Percentiles rank a stretch among this genome's conserved stretches.
Conservation (phyloP, 176 grass and related monocot species). For the Avena sativa region DNA sequence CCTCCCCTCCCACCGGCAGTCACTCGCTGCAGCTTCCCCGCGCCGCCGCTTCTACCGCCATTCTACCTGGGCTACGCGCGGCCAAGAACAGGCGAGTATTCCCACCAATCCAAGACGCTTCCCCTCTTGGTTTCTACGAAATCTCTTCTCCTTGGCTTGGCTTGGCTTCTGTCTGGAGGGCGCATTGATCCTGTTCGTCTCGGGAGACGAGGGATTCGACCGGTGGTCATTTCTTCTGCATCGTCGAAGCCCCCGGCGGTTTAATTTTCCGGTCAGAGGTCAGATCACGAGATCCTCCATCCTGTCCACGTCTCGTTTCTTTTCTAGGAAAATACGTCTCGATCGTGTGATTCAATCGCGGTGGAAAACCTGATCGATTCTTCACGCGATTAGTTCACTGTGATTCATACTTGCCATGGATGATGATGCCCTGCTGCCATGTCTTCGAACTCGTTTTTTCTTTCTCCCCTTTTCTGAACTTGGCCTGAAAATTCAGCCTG, state of each 20-base stretch:
- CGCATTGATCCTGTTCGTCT: background rate
- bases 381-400: background rate
- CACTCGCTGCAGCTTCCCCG: background rate
- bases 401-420: background rate
- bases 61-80: background rate
- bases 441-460: background rate
- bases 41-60: background rate
- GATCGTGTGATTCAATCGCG: background rate
- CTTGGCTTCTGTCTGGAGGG: background rate
- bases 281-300: background rate
- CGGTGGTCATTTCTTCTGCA: background rate
- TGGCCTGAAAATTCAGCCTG: background rate
- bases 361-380: background rate
- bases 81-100: slow-evolving; percentile 17
- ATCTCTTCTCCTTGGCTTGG: background rate
- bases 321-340: background rate
- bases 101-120: background rate
- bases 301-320: background rate
- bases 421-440: background rate
- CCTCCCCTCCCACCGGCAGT: background rate
- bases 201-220: background rate
- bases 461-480: background rate
- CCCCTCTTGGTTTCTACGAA: background rate
- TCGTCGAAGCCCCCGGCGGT: background rate
- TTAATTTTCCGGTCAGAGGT: background rate